Evolutionary conservation across 352 stramenopile genomes (phyloP).

Genomic region (Phytophthora parvispora): DNA sequence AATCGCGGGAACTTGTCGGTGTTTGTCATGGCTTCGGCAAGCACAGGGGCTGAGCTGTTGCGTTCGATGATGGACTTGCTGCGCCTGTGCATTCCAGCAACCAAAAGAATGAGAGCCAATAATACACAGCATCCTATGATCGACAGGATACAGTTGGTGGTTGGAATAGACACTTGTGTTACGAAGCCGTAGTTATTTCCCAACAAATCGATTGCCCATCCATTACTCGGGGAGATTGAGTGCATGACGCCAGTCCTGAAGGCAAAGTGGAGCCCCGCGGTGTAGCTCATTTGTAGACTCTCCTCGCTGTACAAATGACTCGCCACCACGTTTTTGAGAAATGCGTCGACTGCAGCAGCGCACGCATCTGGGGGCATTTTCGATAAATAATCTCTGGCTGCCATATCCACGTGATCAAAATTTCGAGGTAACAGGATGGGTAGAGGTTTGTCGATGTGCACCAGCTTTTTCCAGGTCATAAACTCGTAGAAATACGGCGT

Average conservation of each 20-base stretch:
- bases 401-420: neutral
- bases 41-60: neutral
- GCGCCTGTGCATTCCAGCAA: neutral
- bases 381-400: neutral
- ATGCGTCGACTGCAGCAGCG: neutral
- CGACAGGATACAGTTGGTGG: neutral
- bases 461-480: neutral
- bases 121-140: neutral
- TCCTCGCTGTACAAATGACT: neutral
- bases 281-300: neutral
- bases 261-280: neutral
- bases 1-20: neutral
- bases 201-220: too few relatives aligned
- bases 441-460: neutral
- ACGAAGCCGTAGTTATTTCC: neutral
- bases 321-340: neutral
- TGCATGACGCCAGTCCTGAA: neutral
- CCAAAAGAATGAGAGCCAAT: neutral
- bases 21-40: neutral
- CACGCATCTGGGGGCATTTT: neutral
- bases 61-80: neutral
- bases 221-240: too few relatives aligned
- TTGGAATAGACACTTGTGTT: neutral
- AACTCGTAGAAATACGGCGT: neutral
- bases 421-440: neutral